Conservation (phyloP, 2,329 filamentous ascomycete species). For the Cordyceps cateniannulata region DNA sequence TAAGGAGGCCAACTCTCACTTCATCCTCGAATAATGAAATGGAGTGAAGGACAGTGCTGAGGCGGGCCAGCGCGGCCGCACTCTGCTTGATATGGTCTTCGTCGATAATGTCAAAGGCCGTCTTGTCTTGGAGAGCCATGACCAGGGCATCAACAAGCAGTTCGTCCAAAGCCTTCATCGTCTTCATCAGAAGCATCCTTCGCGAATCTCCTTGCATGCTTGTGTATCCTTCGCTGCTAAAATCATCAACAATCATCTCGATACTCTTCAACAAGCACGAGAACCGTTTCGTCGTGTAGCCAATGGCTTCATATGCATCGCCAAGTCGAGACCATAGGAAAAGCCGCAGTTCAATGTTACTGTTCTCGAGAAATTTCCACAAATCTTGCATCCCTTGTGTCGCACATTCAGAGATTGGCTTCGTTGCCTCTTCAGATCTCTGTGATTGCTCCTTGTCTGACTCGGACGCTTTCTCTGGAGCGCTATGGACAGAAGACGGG, state of each 20-base stretch:
- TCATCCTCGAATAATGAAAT: constrained; percentile 80
- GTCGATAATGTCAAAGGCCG: constrained; percentile 77
- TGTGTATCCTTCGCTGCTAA: constrained; percentile 57
- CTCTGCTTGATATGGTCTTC: constrained; percentile 69
- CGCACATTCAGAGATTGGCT: constrained; percentile 44
- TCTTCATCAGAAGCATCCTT: constrained; percentile 65
- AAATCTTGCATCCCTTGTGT: constrained; percentile 64
- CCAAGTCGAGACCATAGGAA: constrained; percentile 89
- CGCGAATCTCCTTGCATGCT: constrained; percentile 56
- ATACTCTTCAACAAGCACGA: constrained; percentile 83
- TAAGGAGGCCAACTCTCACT: constrained; percentile 67
- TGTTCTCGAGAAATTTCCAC: constrained; percentile 75
- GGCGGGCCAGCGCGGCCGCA: constrained; percentile 61
- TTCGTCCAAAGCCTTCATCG: constrained; percentile 73
- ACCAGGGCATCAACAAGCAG: constrained; percentile 66
- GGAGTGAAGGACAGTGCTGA: constrained; percentile 71
- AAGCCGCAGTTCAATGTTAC: constrained; percentile 74
- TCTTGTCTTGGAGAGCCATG: constrained; percentile 58
- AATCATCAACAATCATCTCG: constrained; percentile 65
- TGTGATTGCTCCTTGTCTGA: constrained; percentile 10
- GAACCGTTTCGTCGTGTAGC: constrained; percentile 80
- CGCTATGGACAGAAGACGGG: constrained; percentile 47
- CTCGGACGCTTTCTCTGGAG: background rate
- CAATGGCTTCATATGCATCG: constrained; percentile 79
- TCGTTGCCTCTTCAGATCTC: constrained; percentile 17